A percentile compares a stretch with the other conserved stretches of the same genome.
These are phyloP conservation scores for Hanseniaspora osmophila DNA, from an alignment of 805 yeast species.

Conservation along the genomic window DNA sequence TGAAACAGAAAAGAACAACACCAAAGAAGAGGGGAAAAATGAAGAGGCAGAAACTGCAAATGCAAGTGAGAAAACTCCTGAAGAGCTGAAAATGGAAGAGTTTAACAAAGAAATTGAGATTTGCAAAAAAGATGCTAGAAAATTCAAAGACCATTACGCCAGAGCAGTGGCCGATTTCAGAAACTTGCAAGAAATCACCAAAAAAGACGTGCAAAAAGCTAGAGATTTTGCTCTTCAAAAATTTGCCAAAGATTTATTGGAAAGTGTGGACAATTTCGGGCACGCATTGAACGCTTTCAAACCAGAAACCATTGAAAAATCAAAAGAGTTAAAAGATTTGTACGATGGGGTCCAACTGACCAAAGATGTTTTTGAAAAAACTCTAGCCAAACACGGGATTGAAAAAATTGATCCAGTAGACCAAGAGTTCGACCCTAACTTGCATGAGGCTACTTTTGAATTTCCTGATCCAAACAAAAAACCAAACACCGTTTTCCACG, in stretches of 20 bases:
- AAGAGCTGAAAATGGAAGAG: constrained; percentile 20
- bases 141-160: constrained; percentile 67
- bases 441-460: constrained; percentile 87
- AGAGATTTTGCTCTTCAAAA: constrained; percentile 83
- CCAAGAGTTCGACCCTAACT: constrained; percentile 77
- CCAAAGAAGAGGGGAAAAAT: constrained; percentile 9
- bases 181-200: constrained; percentile 79
- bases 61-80: constrained; percentile 11
- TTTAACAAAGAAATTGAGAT: constrained; percentile 39
- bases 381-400: constrained; percentile 68
- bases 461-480: constrained; percentile 75
- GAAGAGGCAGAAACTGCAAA: constrained; percentile 8
- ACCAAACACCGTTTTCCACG: constrained; percentile 85
- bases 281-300: constrained; percentile 68
- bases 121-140: constrained; percentile 63
- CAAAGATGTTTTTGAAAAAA: constrained; percentile 70
- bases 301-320: constrained; percentile 42
- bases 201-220: constrained; percentile 75
- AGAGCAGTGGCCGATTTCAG: constrained; percentile 87
- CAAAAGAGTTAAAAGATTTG: constrained; percentile 54
- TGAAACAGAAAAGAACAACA: constrained; percentile 8
- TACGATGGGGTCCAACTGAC: constrained; percentile 89
- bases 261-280: constrained; percentile 79
- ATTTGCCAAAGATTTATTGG: constrained; percentile 79
- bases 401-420: constrained; percentile 71